Conservation (phyloP, 1,139 yeast genomes). For the Torulaspora pretoriensis region DNA sequence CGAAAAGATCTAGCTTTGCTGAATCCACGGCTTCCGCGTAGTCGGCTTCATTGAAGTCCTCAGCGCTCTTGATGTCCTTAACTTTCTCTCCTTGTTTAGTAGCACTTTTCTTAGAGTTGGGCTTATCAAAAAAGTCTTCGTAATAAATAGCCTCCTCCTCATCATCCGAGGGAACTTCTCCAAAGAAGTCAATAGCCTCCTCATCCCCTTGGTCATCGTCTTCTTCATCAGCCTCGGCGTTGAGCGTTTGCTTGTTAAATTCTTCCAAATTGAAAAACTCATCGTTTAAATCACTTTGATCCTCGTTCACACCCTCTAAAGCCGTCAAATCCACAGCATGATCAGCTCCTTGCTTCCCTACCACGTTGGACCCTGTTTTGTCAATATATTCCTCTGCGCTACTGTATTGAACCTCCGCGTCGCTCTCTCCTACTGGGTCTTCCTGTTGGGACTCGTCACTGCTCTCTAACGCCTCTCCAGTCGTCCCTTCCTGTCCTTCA, state of each 20-base stretch:
- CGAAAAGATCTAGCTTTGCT: slow-evolving; percentile 61
- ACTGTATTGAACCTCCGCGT: too few relatives aligned
- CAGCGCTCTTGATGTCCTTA: slow-evolving; percentile 34
- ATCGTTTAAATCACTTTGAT: slow-evolving; percentile 66
- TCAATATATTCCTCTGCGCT: too few relatives aligned
- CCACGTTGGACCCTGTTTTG: too few relatives aligned
- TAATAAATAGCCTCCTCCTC: slow-evolving; percentile 69
- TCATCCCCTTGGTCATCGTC: slow-evolving; percentile 47
- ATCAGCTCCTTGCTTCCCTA: background rate
- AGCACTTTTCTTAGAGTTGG: slow-evolving; percentile 30
- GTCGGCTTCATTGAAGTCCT: slow-evolving; percentile 43
- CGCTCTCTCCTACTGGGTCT: background rate
- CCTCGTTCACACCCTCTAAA: slow-evolving; percentile 10
- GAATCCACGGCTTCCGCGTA: slow-evolving; percentile 54
- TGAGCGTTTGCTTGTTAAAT: slow-evolving; percentile 75
- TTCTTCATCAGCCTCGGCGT: slow-evolving; percentile 46
- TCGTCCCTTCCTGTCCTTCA: slow-evolving; percentile 14
- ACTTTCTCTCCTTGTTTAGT: slow-evolving; percentile 21
- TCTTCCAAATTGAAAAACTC: slow-evolving; percentile 82
- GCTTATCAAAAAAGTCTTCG: slow-evolving; percentile 68
- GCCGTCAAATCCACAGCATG: background rate
- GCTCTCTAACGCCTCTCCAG: too few relatives aligned
- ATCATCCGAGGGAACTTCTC: slow-evolving; percentile 53
- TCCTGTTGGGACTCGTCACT: slow-evolving; percentile 3
- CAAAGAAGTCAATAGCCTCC: slow-evolving; percentile 62